Conservation (phyloP, 2,329 filamentous ascomycete genomes). For the Cladosporium sp. region DNA sequence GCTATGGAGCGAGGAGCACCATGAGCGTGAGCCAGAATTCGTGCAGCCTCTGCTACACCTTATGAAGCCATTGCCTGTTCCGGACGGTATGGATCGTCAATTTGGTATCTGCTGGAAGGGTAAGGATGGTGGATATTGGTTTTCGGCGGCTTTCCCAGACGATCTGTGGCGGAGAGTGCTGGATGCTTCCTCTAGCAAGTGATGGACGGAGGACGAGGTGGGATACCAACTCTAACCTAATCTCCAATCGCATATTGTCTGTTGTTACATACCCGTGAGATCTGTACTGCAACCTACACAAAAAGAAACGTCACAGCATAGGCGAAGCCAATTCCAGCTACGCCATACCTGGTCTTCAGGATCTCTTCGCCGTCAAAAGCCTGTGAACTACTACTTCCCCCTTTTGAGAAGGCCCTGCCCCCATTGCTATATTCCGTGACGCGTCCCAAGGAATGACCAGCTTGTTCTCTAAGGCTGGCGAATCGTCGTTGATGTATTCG, state of each 20-base stretch:
- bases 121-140: slow-evolving; percentile 2
- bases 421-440: neutral
- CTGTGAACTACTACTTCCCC: neutral
- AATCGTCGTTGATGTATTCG: neutral
- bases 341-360: no score
- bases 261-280: no score
- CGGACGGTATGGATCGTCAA: neutral
- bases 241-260: no score
- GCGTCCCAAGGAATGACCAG: neutral
- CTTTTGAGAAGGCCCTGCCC: neutral
- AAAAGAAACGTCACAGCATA: no score
- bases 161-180: neutral
- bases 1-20: neutral
- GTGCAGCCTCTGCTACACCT: slow-evolving; percentile 1
- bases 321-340: no score
- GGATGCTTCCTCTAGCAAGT: neutral
- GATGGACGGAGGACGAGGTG: no score
- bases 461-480: no score
- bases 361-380: neutral
- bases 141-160: neutral
- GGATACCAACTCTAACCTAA: no score
- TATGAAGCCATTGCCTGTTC: slow-evolving; percentile 1
- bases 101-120: slow-evolving; percentile 1
- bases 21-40: neutral
- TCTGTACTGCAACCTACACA: no score